These are phyloP conservation scores for Arthrobotrys conoides DNA, from an alignment of 2,329 filamentous ascomycete species.

Conservation along the genomic window DNA sequence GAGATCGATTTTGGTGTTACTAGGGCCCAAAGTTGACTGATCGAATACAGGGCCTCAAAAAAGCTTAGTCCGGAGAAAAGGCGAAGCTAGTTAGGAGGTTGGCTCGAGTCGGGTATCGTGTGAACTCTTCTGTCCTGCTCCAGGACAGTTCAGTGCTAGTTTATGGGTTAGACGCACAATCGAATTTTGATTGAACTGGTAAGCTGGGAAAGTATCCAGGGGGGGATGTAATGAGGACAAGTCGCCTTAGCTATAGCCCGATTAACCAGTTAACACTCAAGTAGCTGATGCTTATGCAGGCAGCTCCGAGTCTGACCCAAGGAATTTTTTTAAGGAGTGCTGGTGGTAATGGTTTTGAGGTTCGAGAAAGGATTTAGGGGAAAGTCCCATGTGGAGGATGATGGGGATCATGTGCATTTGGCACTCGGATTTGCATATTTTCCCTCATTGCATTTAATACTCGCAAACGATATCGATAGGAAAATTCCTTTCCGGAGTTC, in stretches of 20 bases:
- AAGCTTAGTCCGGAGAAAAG: no score
- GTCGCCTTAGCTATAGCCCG: no score
- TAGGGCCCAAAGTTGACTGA: no score
- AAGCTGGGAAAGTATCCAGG: constrained; percentile 8
- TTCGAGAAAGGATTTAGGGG: neutral
- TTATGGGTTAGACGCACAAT: neutral
- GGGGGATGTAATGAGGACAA: no score
- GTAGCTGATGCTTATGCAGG: neutral
- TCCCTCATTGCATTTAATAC: neutral
- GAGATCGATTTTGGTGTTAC: no score
- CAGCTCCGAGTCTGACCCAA: neutral
- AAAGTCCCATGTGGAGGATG: constrained; percentile 9
- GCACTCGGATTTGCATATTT: constrained; percentile 1
- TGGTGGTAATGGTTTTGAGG: neutral
- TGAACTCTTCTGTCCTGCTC: neutral
- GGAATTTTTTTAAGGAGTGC: neutral
- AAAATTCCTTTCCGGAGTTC: neutral
- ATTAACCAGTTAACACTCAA: no score
- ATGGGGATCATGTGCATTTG: constrained; percentile 15
- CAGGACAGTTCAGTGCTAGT: no score
- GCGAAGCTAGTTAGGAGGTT: neutral
- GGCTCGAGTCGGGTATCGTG: constrained; percentile 1
- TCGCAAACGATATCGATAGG: constrained; percentile 3
- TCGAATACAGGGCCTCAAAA: neutral
- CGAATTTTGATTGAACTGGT: constrained; percentile 1